phyloP scores from a whole-genome alignment of 129 eudicot species.

The Helianthus annuus region HanXRQr2.0-SUNRISE NC_035449.2:8260781-8261280 shows the following conservation, averaged over 20 bases:
- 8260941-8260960: too few relatives aligned
- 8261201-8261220: too few relatives aligned
- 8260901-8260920: too few relatives aligned
- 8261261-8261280: slow-evolving; percentile 9
- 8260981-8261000: slow-evolving; percentile 10
- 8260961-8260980: background rate
- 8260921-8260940: too few relatives aligned
- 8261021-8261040: too few relatives aligned
- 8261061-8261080: background rate
- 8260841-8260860: too few relatives aligned
- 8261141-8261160: background rate
- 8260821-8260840: too few relatives aligned
- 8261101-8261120: background rate
- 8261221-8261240: too few relatives aligned
- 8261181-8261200: slow-evolving; percentile 8
- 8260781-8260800: too few relatives aligned
- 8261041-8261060: too few relatives aligned
- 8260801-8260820: too few relatives aligned
- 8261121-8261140: too few relatives aligned
- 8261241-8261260: background rate
- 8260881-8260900: background rate
- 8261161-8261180: background rate
- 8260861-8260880: background rate
- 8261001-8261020: background rate
- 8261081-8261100: background rate